Percentiles rank a stretch among this genome's conserved stretches.
These are phyloP conservation scores for Aspergillus ostianus DNA, from an alignment of 495 filamentous ascomycete genomes.

Conservation along the genomic window DNA sequence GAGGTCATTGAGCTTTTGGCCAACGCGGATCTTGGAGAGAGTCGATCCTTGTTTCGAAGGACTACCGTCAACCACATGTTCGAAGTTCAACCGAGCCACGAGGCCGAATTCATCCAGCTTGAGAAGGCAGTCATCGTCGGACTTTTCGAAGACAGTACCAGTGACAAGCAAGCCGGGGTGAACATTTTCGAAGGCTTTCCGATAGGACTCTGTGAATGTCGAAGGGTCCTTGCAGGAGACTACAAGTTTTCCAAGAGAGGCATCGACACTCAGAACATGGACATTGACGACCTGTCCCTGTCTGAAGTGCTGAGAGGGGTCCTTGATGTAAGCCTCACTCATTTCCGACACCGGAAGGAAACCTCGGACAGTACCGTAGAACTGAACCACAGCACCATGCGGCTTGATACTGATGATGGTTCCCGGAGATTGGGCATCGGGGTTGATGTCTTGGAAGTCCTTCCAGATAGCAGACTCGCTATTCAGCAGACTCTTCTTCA, in stretches of 20 bases:
- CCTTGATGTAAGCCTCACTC: conserved; percentile 93
- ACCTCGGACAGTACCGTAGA: conserved; percentile 77
- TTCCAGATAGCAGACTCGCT: conserved; percentile 74
- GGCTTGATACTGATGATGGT: conserved; percentile 77
- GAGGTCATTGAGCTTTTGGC: conserved; percentile 79
- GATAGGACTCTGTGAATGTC: conserved; percentile 69
- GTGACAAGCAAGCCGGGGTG: conserved; percentile 67
- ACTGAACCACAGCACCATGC: conserved; percentile 86
- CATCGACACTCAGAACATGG: conserved; percentile 75
- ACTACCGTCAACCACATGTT: conserved; percentile 81
- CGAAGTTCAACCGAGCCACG: conserved; percentile 69
- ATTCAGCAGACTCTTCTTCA: conserved; percentile 94
- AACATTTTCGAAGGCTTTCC: conserved; percentile 69
- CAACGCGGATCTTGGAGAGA: conserved; percentile 75
- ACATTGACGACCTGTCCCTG: conserved; percentile 88
- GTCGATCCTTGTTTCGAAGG: conserved; percentile 67
- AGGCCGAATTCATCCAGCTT: conserved; percentile 69
- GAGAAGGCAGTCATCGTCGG: conserved; percentile 71
- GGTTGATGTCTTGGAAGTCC: conserved; percentile 65
- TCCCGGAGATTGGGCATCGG: conserved; percentile 74
- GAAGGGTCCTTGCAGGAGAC: conserved; percentile 92
- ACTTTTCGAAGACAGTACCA: conserved; percentile 82
- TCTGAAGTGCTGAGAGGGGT: conserved; percentile 85
- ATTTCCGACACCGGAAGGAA: conserved; percentile 94
- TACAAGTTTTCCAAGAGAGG: conserved; percentile 64